Percentiles rank a stretch among this genome's conserved stretches.
Evolutionary conservation across 108 stramenopile genomes (phyloP).

Genomic region (Skeletonema potamos): DNA sequence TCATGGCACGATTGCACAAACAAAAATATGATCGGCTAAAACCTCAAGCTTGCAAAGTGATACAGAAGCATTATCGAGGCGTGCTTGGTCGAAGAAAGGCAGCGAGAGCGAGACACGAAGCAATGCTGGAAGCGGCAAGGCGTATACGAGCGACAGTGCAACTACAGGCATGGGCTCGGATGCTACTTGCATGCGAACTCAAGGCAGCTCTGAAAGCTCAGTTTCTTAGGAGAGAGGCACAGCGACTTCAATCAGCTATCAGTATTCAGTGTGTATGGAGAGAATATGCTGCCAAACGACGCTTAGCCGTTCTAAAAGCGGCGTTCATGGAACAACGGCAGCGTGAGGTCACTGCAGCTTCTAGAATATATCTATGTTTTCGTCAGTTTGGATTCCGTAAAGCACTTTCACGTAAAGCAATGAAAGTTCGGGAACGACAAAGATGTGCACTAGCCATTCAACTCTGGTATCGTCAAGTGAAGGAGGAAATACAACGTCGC

Average conservation of each 20-base stretch:
- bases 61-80: slow-evolving; percentile 35
- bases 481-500: slow-evolving; percentile 6
- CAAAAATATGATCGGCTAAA: slow-evolving; percentile 10
- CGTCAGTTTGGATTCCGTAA: slow-evolving; percentile 14
- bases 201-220: slow-evolving; percentile 1
- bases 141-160: background rate
- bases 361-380: background rate
- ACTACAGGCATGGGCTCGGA: slow-evolving; percentile 31
- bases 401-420: slow-evolving; percentile 5
- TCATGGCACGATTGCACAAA: slow-evolving; percentile 1
- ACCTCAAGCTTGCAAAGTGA: slow-evolving; percentile 22
- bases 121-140: background rate
- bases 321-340: slow-evolving; percentile 12
- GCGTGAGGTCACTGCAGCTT: slow-evolving; percentile 2
- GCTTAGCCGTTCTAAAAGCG: slow-evolving; percentile 3
- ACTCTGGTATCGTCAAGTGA: slow-evolving; percentile 16
- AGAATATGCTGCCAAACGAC: background rate
- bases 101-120: background rate
- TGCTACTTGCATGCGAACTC: slow-evolving; percentile 9
- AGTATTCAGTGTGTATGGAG: slow-evolving; percentile 32
- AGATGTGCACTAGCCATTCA: slow-evolving; percentile 19
- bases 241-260: slow-evolving; percentile 17
- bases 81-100: slow-evolving; percentile 31
- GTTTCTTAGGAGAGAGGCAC: slow-evolving; percentile 3
- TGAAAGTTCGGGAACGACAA: slow-evolving; percentile 13